Base-by-base conservation (phyloP, 2,329 filamentous ascomycete species). In the Colletotrichum cordylinicola region DNA sequence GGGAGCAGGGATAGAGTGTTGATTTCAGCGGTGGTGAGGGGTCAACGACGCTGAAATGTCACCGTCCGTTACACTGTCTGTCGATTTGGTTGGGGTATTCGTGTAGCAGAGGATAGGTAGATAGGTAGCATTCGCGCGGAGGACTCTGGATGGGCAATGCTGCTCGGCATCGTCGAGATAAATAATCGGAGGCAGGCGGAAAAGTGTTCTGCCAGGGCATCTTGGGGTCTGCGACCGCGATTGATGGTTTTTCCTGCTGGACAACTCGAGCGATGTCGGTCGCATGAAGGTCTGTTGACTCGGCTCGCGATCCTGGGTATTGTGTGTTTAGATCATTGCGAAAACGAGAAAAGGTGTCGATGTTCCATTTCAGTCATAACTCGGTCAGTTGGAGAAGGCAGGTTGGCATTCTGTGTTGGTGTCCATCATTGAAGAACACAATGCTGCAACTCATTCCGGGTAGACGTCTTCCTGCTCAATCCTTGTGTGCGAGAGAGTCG, bases 191-290 rank as follows among this genome's bases (percentile, higher is more conserved):
- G 39, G 8, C 16, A 15, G 39, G 62, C 73, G 73, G 73, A 65
- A 75, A 75, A 73, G 73, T 24, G 58, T 75, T 73, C 37, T 68
- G 70, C 73, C 73, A 68, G 70, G 21, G 4, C 29, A 16, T 67
- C 43, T 61, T 43, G 3, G n/a, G 31, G 2, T 10, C 9, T 65
- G n/a, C 12, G 16, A 13, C 24, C 24, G 43, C 29, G 70, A 73
- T 52, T 68, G 64, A 75, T 73, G 43, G 58, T 75, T 75, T 58
- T 75, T 73, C 73, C 73, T 43, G 31, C 29, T 33, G 12, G 12
- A 27, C 5, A 16, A 8, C 33, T 5, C 18, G 16, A 52, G 58
- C 62, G 52, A 33, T 56, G 62, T 67, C 69, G 55, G 39, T 29
- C 31, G n/a, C 24, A 8, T 39, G 9, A 15, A 62, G 13, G 10